Evolutionary conservation across 306 rosid species (phyloP), one percentile per base, ranked within the genome.

Genomic region (Cucurbita maxima): DNA sequence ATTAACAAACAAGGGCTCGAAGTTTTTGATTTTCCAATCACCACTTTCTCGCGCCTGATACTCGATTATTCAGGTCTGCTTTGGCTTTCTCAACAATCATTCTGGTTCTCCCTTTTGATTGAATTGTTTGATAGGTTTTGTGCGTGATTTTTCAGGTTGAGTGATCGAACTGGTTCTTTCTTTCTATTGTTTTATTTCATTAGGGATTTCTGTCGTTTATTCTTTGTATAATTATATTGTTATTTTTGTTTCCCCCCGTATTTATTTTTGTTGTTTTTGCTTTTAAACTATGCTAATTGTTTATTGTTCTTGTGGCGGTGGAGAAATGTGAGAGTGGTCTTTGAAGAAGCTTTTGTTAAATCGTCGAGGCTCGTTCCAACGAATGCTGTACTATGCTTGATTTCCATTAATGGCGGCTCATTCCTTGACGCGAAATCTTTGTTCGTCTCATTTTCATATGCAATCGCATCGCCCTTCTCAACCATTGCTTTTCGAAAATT

Each of bases 271-370:
- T 19, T 66, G 37, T 66, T 66, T 66, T 66, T 6, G 40, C 58
- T 40, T 40, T 25, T 45, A 41, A 19, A 9, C 18, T 10, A 44
- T 44, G 54, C 15, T 66, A 66, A 66, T 66, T 43, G 38, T 70
- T 70, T 70, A 50, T 70, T 70, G 59, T 70, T 30, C 47, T 30
- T 70, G 59, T 51, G 59, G 74, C 59, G 74, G 74, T 70, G 74
- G 74, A 70, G 59, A 30, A 48, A 70, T 70, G 74, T 70, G 74
- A 70, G 73, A 47, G 0, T 59, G 13, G 40, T 15, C 58, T 15
- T 44, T 0, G 58, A 50, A 30, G 74, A 70, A 70, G 15, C 50
- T 70, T 50, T 30, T 70, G 74, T 3, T 70, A 48, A 51, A 70
- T 70, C 45, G 45, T 51, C 30, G 44, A 70, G 20, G 59, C 74